Percentiles rank a stretch among this genome's conserved stretches.
These are phyloP conservation scores for Aspergillus ochraceus DNA, from an alignment of 2,329 filamentous ascomycete species.

Conservation along the genomic window DNA sequence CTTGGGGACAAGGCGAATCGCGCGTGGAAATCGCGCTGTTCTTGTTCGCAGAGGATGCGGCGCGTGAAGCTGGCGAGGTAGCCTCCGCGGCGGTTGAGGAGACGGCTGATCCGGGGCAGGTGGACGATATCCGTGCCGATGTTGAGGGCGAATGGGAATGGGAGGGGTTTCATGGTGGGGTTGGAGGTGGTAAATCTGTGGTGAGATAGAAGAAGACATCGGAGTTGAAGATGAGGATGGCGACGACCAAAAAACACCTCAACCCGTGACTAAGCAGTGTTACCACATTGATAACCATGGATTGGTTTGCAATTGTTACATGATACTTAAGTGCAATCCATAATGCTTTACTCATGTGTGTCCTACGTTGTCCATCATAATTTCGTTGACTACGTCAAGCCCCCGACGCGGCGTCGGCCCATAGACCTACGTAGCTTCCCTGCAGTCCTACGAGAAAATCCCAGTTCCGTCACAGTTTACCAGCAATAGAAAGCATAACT, in stretches of 20 bases:
- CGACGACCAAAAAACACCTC: neutral
- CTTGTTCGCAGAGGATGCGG: constrained; percentile 42
- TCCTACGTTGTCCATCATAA: neutral
- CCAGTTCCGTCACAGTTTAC: neutral
- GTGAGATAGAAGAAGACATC: neutral
- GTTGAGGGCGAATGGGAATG: constrained; percentile 65
- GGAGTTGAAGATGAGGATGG: neutral
- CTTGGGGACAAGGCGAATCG: constrained; percentile 27
- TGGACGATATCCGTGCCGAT: constrained; percentile 80
- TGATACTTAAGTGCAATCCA: neutral
- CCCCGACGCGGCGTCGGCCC: neutral
- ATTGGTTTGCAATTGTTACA: too few relatives aligned
- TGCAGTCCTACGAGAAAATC: neutral
- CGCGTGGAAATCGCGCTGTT: constrained; percentile 38
- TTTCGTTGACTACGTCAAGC: neutral
- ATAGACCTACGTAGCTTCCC: neutral
- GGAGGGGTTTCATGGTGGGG: constrained; percentile 33
- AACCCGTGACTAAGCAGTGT: neutral
- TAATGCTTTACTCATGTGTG: neutral
- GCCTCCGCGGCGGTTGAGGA: constrained; percentile 52
- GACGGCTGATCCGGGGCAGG: constrained; percentile 62
- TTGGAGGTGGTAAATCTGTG: neutral
- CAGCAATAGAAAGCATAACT: constrained; percentile 7
- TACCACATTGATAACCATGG: neutral
- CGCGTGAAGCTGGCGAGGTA: constrained; percentile 38